phyloP scores from a whole-genome alignment of 164 flowering plant species.

The Magnolia officinalis region DNA sequence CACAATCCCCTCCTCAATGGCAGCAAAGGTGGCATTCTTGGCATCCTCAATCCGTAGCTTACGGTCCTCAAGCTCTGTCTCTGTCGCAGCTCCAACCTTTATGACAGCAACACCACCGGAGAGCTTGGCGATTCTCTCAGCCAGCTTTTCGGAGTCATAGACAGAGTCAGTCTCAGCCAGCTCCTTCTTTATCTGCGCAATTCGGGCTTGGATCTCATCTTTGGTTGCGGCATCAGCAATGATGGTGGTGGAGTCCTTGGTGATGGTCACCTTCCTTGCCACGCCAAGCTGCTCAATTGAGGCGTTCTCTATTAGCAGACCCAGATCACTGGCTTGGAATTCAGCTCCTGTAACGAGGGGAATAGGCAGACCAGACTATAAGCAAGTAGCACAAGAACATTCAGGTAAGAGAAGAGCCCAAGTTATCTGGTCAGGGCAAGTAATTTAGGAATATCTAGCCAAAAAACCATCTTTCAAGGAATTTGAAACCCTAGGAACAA shows the following conservation, averaged over 20 bases:
- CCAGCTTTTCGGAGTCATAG: slow-evolving; percentile 86
- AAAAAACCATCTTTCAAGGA: too few species aligned
- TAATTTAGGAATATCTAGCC: too few species aligned
- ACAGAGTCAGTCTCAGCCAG: slow-evolving; percentile 88
- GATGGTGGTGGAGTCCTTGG: slow-evolving; percentile 86
- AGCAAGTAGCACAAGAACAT: background rate
- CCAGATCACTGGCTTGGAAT: slow-evolving; percentile 84
- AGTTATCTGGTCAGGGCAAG: background rate
- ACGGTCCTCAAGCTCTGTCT: slow-evolving; percentile 96
- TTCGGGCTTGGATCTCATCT: slow-evolving; percentile 90
- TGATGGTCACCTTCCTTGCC: slow-evolving; percentile 84
- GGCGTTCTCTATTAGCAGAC: slow-evolving; percentile 72
- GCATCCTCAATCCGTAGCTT: slow-evolving; percentile 98
- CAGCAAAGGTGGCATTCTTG: slow-evolving; percentile 98
- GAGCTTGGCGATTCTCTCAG: slow-evolving; percentile 96
- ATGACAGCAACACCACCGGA: slow-evolving; percentile 99
- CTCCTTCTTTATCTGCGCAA: slow-evolving; percentile 90
- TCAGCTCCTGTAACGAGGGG: slow-evolving; percentile 62
- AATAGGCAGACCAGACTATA: too few species aligned
- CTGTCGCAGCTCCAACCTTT: slow-evolving; percentile 98
- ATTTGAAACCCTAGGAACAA: too few species aligned
- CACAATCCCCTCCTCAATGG: slow-evolving; percentile 97
- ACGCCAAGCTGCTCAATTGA: slow-evolving; percentile 86
- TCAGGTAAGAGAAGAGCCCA: background rate
- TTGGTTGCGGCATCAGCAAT: slow-evolving; percentile 97